Conservation (phyloP, 441 rosid genomes). For the Gossypium trilobum region DNA sequence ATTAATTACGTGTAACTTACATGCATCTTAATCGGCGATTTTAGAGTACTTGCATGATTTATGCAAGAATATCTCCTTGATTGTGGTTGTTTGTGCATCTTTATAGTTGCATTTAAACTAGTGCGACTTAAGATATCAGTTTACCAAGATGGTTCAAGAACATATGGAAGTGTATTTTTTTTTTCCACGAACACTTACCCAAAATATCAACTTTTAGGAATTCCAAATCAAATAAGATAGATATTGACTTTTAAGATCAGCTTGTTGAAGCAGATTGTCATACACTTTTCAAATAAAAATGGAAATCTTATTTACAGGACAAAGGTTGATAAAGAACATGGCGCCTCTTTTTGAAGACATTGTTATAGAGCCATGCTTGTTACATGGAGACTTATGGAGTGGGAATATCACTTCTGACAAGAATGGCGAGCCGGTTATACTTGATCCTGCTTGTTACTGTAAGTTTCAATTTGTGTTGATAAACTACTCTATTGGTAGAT, state of each 20-base stretch:
- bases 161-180: background rate
- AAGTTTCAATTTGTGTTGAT: conserved; percentile 13
- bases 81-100: background rate
- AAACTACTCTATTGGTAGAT: background rate
- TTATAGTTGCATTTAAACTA: background rate
- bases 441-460: conserved; percentile 97
- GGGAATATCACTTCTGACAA: conserved; percentile 73
- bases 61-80: background rate
- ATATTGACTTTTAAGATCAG: background rate
- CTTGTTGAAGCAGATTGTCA: background rate
- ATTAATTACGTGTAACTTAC: background rate
- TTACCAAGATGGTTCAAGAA: background rate
- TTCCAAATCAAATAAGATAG: background rate
- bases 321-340: conserved; percentile 59
- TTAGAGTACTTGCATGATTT: background rate
- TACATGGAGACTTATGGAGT: conserved; percentile 96
- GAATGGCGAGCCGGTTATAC: conserved; percentile 73
- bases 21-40: background rate
- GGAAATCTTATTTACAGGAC: conserved; percentile 37
- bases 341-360: conserved; percentile 58
- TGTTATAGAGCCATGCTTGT: conserved; percentile 64
- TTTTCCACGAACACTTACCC: background rate
- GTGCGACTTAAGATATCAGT: background rate
- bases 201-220: background rate
- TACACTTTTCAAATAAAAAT: background rate